Conservation (phyloP, 2,329 filamentous ascomycete genomes). For the Hypoxylon sp. region DNA sequence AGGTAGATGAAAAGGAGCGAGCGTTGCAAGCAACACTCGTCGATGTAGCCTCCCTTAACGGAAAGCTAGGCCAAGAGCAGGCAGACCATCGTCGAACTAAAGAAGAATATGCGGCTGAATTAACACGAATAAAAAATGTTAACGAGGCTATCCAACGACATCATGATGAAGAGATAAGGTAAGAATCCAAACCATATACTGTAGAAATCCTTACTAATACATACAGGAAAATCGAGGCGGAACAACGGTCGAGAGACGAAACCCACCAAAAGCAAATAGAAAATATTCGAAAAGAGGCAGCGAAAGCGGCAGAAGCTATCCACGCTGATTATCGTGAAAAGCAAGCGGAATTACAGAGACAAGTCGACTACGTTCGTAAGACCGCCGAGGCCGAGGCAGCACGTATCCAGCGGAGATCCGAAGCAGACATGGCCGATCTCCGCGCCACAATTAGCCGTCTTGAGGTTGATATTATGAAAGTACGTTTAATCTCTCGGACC, state of each 20-base stretch:
- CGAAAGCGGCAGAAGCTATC: slow-evolving; percentile 46
- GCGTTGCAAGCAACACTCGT: slow-evolving; percentile 64
- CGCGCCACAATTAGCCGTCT: slow-evolving; percentile 66
- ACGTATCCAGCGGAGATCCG: slow-evolving; percentile 52
- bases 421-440: slow-evolving; percentile 54
- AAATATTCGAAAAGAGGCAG: slow-evolving; percentile 47
- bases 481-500: slow-evolving; percentile 48
- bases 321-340: slow-evolving; percentile 54
- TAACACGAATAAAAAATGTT: slow-evolving; percentile 71
- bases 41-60: slow-evolving; percentile 63
- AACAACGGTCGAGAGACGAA: slow-evolving; percentile 64
- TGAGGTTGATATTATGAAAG: slow-evolving; percentile 74
- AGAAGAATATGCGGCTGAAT: slow-evolving; percentile 69
- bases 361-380: slow-evolving; percentile 64
- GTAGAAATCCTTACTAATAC: slow-evolving; percentile 32
- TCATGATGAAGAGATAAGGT: slow-evolving; percentile 77
- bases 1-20: slow-evolving; percentile 80
- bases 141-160: slow-evolving; percentile 80
- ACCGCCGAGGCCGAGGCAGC: slow-evolving; percentile 53
- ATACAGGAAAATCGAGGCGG: slow-evolving; percentile 60
- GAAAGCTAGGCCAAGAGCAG: slow-evolving; percentile 79
- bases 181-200: slow-evolving; percentile 52
- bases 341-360: slow-evolving; percentile 58
- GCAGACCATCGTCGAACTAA: slow-evolving; percentile 78
- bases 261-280: slow-evolving; percentile 55